Evolutionary conservation across 1,284 basidiomycete genomes (phyloP).

Genomic region (Marasmius sp.): DNA sequence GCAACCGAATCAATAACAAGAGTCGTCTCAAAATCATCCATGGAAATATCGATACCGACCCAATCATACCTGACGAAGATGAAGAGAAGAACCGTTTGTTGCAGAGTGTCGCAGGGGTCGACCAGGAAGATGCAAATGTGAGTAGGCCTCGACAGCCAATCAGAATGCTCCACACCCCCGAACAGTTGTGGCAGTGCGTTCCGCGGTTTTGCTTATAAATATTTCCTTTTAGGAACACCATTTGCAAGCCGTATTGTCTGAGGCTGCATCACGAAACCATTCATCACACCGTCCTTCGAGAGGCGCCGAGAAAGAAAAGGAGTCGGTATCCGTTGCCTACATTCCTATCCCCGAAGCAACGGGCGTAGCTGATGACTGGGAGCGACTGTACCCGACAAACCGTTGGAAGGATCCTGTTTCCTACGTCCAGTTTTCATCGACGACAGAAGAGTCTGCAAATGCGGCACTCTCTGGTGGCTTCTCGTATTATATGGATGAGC

Average conservation of each 20-base stretch:
- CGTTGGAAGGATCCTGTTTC: conserved; percentile 78
- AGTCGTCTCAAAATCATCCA: conserved; percentile 82
- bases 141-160: conserved; percentile 41
- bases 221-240: conserved; percentile 79
- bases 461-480: conserved; percentile 66
- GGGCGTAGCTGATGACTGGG: conserved; percentile 76
- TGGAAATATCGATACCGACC: conserved; percentile 79
- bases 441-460: conserved; percentile 76
- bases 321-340: conserved; percentile 58
- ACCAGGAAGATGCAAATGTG: conserved; percentile 87
- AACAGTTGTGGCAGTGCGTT: conserved; percentile 40
- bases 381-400: conserved; percentile 67
- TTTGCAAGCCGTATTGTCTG: conserved; percentile 82
- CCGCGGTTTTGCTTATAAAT: conserved; percentile 66
- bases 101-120: conserved; percentile 64
- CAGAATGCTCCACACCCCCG: conserved; percentile 30
- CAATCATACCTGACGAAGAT: conserved; percentile 79
- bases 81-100: conserved; percentile 70
- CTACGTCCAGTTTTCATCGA: conserved; percentile 86
- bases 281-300: conserved; percentile 41
- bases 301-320: conserved; percentile 39
- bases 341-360: conserved; percentile 93
- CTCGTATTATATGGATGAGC: conserved; percentile 94
- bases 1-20: conserved; percentile 89
- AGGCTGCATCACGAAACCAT: conserved; percentile 62